Evolutionary conservation across 305 asterid species (phyloP).

Genomic region (Petunia hybrid): DNA sequence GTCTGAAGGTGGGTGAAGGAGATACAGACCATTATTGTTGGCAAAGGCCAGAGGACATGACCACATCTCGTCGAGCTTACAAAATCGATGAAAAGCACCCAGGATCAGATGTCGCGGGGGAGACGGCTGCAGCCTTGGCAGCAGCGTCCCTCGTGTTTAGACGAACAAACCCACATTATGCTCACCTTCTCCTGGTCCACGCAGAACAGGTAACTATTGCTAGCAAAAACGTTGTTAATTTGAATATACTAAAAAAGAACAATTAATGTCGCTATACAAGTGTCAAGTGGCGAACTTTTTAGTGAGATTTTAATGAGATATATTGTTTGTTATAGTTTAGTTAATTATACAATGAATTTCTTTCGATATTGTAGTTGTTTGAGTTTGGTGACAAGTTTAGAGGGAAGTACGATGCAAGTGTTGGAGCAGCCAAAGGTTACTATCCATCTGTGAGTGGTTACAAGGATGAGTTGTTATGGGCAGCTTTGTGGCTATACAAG

Average conservation of each 20-base stretch:
- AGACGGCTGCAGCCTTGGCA: constrained; percentile 84
- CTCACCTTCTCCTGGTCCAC: constrained; percentile 74
- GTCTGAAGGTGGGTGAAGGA: constrained; percentile 73
- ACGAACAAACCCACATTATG: constrained; percentile 68
- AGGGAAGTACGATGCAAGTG: constrained; percentile 74
- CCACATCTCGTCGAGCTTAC: constrained; percentile 53
- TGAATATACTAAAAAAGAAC: background rate
- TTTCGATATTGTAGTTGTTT: constrained; percentile 62
- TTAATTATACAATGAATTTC: constrained; percentile 11
- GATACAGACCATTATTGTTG: constrained; percentile 49
- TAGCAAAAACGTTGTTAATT: background rate
- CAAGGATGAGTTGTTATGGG: constrained; percentile 92
- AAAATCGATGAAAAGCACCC: constrained; percentile 66
- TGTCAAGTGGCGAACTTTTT: background rate
- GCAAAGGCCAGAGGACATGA: constrained; percentile 38
- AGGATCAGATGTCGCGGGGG: constrained; percentile 77
- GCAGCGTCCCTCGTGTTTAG: constrained; percentile 75
- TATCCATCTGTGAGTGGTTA: constrained; percentile 93
- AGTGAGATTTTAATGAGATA: background rate
- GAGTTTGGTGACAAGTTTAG: constrained; percentile 82
- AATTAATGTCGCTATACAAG: background rate
- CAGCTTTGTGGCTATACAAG: constrained; percentile 80
- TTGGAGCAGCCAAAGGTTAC: constrained; percentile 74
- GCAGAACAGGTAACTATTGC: constrained; percentile 46
- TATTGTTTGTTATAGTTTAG: background rate